Percentiles rank a stretch among this genome's conserved stretches.
These are phyloP conservation scores for Parietaria judaica DNA, from an alignment of 306 rosid species.

Conservation along the genomic window DNA sequence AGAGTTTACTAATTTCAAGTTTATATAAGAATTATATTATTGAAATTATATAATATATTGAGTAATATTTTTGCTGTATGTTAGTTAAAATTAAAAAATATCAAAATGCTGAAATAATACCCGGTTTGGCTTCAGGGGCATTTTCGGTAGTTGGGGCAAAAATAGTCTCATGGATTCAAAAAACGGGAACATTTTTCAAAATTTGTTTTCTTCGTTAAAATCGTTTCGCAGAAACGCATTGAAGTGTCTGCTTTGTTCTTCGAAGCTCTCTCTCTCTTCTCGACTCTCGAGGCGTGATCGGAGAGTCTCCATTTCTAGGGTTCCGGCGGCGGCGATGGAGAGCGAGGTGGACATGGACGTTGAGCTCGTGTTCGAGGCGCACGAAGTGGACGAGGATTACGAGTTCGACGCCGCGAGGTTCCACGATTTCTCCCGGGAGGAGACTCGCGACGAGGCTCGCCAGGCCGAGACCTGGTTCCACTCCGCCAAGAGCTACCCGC, in stretches of 20 bases:
- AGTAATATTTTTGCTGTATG: too few relatives aligned
- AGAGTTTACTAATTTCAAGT: too few relatives aligned
- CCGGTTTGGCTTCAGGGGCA: constrained; percentile 2
- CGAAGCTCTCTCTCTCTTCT: constrained; percentile 3
- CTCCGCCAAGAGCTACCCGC: constrained; percentile 41
- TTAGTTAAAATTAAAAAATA: too few relatives aligned
- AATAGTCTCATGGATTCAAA: constrained; percentile 21
- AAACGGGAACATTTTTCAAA: too few relatives aligned
- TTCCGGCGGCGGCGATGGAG: constrained; percentile 5
- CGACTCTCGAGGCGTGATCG: background rate
- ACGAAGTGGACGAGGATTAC: constrained; percentile 47
- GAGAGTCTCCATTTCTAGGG: background rate
- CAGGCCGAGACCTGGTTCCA: constrained; percentile 49
- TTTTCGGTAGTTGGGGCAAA: background rate
- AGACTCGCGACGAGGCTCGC: constrained; percentile 38
- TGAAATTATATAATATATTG: too few relatives aligned
- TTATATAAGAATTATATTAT: too few relatives aligned
- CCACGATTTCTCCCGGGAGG: constrained; percentile 40
- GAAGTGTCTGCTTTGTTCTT: background rate
- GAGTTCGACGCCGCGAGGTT: constrained; percentile 43
- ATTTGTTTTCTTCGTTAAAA: too few relatives aligned
- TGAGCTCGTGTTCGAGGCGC: constrained; percentile 37
- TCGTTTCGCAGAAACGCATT: too few relatives aligned
- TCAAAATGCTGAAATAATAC: constrained; percentile 9
- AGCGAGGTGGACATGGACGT: constrained; percentile 44